A percentile compares a stretch with the other conserved stretches of the same genome.
Conservation (phyloP, 2,329 filamentous ascomycete genomes). For the Thielaviopsis euricoi region DNA sequence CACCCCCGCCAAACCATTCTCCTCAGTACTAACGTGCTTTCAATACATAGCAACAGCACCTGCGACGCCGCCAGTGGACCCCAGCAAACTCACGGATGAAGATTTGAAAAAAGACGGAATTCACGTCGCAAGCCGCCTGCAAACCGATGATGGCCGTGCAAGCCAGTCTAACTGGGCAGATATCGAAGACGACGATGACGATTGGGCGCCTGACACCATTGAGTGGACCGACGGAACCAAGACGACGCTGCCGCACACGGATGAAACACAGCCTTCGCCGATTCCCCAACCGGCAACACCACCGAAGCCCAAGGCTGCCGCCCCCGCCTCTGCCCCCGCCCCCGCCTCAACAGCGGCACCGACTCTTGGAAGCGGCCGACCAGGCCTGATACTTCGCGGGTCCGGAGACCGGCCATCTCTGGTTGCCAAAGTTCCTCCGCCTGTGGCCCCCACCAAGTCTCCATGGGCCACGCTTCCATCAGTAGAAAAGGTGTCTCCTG, state of each 20-base stretch:
- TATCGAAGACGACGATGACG: slow-evolving; percentile 76
- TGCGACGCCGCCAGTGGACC: slow-evolving; percentile 43
- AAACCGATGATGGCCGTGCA: slow-evolving; percentile 56
- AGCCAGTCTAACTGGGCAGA: slow-evolving; percentile 70
- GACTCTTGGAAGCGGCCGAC: slow-evolving; percentile 20
- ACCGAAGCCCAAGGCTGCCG: slow-evolving; percentile 21
- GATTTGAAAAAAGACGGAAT: slow-evolving; percentile 78
- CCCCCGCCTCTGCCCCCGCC: slow-evolving; percentile 18
- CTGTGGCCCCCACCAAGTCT: slow-evolving; percentile 61
- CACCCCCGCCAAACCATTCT: not conserved
- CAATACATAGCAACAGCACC: slow-evolving; percentile 23
- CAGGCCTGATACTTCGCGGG: slow-evolving; percentile 47
- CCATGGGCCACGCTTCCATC: slow-evolving; percentile 83
- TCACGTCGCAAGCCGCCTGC: slow-evolving; percentile 63
- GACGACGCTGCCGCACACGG: slow-evolving; percentile 50
- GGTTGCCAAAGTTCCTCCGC: slow-evolving; percentile 52
- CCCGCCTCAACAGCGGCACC: not conserved
- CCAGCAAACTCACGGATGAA: slow-evolving; percentile 73
- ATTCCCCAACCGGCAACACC: slow-evolving; percentile 11
- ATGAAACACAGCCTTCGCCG: slow-evolving; percentile 17
- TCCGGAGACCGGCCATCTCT: slow-evolving; percentile 54
- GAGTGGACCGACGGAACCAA: slow-evolving; percentile 84
- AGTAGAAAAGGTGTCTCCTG: slow-evolving; percentile 62
- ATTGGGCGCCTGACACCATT: slow-evolving; percentile 72
- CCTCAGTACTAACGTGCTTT: slow-evolving; percentile 8